Conservation (phyloP, 139 green algal species). For the Haematococcus sp. region DNA sequence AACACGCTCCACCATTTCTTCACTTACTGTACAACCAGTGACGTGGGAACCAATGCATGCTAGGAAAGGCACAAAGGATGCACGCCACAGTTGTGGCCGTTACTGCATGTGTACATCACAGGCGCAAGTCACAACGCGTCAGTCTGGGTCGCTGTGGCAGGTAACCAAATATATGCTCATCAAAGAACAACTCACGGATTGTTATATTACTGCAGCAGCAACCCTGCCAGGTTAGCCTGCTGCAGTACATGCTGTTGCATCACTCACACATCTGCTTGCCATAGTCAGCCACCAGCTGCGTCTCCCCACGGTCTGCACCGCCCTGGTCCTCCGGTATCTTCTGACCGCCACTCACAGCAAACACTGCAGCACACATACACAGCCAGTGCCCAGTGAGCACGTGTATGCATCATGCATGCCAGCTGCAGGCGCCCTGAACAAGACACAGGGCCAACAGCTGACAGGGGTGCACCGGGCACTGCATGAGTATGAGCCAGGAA, state of each 20-base stretch:
- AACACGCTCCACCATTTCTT: too few species aligned
- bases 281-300: slow-evolving; percentile 3
- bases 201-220: not conserved
- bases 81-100: not conserved
- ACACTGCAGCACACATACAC: not conserved
- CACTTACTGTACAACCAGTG: slow-evolving; percentile 16
- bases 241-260: too few species aligned
- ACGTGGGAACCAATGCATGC: slow-evolving; percentile 9
- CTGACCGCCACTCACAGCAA: slow-evolving; percentile 6
- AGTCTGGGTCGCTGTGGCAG: too few species aligned
- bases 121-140: too few species aligned
- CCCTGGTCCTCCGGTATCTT: not conserved
- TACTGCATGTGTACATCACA: not conserved
- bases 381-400: not conserved
- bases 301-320: not conserved
- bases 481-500: not conserved
- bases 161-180: too few species aligned
- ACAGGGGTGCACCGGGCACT: not conserved
- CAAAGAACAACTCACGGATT: too few species aligned
- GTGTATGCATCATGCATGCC: not conserved
- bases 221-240: not conserved
- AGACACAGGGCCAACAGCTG: too few species aligned
- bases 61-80: not conserved
- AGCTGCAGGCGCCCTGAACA: too few species aligned
- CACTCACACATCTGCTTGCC: slow-evolving; percentile 9